A percentile compares a stretch with the other conserved stretches of the same genome.
These are phyloP conservation scores for Effrenium voratum DNA, from an alignment of 73 alveolate genomes.

Conservation along the genomic window DNA sequence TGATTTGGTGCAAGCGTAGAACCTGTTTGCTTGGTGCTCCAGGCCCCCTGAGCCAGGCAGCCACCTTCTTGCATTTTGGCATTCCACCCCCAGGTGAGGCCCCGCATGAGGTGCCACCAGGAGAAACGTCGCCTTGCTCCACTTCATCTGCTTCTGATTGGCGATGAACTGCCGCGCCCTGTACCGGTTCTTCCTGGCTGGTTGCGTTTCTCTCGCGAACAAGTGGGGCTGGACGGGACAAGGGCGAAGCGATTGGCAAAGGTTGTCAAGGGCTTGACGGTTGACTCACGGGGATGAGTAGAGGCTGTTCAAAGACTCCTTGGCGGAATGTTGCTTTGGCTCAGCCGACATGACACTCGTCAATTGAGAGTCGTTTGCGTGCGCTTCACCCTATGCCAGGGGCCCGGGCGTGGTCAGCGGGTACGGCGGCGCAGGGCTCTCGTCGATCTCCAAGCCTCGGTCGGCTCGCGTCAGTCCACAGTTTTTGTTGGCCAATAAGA, in stretches of 20 bases:
- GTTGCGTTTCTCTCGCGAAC: too few species aligned
- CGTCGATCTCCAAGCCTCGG: not conserved
- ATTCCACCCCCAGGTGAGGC: too few species aligned
- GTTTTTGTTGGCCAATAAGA: too few species aligned
- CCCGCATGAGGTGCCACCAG: too few species aligned
- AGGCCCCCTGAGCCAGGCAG: too few species aligned
- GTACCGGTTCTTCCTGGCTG: slow-evolving; percentile 72
- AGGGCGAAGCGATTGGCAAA: too few species aligned
- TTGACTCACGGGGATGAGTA: not conserved
- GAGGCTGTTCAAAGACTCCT: not conserved
- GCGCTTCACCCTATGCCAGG: not conserved
- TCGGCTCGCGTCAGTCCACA: too few species aligned
- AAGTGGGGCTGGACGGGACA: too few species aligned
- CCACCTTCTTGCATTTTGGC: too few species aligned
- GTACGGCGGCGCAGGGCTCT: not conserved
- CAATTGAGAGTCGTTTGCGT: not conserved
- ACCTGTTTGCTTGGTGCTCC: too few species aligned
- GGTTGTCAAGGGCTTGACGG: not conserved
- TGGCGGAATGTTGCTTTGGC: not conserved
- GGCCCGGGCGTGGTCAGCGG: not conserved
- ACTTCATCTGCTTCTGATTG: slow-evolving; percentile 69
- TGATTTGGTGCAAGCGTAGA: too few species aligned
- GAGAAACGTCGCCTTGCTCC: slow-evolving; percentile 85
- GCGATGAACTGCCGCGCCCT: slow-evolving; percentile 91
- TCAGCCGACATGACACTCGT: not conserved